Percentiles rank a stretch among this genome's conserved stretches.
phyloP scores from a whole-genome alignment of 2,329 filamentous ascomycete genomes.

The Colletotrichum sublineola region DNA sequence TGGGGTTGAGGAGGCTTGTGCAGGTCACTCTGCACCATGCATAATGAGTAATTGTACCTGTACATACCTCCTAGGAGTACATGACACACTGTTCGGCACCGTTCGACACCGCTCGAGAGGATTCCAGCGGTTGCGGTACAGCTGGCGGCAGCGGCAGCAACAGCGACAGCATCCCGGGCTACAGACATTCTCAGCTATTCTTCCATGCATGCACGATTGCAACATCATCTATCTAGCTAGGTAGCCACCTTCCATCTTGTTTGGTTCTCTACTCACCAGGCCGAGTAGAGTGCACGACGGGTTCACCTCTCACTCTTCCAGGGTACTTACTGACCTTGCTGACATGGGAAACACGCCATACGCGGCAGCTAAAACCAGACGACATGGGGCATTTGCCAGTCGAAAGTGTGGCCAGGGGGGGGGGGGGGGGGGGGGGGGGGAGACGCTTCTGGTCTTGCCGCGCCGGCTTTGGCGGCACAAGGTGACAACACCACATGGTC shows the following conservation, averaged over 20 bases:
- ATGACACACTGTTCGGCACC: background rate
- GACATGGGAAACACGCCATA: background rate
- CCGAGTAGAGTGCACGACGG: too few relatives aligned
- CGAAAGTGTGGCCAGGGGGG: constrained; percentile 12
- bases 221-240: too few relatives aligned
- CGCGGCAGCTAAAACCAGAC: background rate
- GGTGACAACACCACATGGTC: constrained; percentile 5
- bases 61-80: too few relatives aligned
- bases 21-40: too few relatives aligned
- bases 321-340: too few relatives aligned
- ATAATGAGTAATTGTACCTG: too few relatives aligned
- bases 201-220: too few relatives aligned
- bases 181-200: background rate
- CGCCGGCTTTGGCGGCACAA: constrained; percentile 37
- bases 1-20: too few relatives aligned
- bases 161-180: background rate
- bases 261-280: too few relatives aligned
- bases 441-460: background rate
- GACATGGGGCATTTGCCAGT: background rate
- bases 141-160: too few relatives aligned
- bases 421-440: constrained; percentile 2
- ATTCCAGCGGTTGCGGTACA: background rate
- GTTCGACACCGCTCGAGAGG: background rate
- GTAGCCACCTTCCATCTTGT: too few relatives aligned
- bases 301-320: too few relatives aligned